Evolutionary conservation across 352 stramenopile species (phyloP).

Genomic region (Phytophthora idaei): DNA sequence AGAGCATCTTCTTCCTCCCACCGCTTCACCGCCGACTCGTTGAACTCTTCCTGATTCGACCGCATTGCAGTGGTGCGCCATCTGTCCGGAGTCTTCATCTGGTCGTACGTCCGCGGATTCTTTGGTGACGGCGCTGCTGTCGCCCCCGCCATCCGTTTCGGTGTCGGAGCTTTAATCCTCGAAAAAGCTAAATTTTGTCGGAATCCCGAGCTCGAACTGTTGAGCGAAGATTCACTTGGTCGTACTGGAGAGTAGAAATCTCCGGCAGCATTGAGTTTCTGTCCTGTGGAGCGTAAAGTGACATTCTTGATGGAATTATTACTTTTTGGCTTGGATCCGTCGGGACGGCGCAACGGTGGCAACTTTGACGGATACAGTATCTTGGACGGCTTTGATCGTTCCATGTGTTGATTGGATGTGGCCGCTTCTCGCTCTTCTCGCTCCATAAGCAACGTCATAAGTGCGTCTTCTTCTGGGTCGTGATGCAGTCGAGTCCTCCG

Average conservation of each 20-base stretch:
- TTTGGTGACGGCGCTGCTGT: slow-evolving; percentile 7
- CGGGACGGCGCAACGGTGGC: slow-evolving; percentile 14
- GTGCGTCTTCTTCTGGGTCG: slow-evolving; percentile 46
- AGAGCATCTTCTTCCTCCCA: slow-evolving; percentile 31
- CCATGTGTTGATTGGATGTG: slow-evolving; percentile 19
- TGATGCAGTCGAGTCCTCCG: slow-evolving; percentile 12
- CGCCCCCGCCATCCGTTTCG: slow-evolving; percentile 7
- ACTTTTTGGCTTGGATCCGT: slow-evolving; percentile 4
- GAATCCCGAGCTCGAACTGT: slow-evolving; percentile 18
- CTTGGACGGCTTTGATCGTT: slow-evolving; percentile 15
- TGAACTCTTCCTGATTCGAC: slow-evolving; percentile 31
- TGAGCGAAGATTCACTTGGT: slow-evolving; percentile 21
- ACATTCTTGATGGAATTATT: slow-evolving; percentile 18
- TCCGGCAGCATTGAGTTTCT: slow-evolving; percentile 32
- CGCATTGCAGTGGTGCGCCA: slow-evolving; percentile 38
- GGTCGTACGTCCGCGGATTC: slow-evolving; percentile 21
- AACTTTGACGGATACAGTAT: slow-evolving; percentile 14
- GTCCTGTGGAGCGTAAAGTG: slow-evolving; percentile 19
- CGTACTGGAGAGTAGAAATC: slow-evolving; percentile 48
- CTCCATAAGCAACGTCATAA: slow-evolving; percentile 47
- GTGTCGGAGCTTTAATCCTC: slow-evolving; percentile 28
- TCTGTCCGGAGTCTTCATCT: slow-evolving; percentile 40
- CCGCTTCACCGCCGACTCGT: slow-evolving; percentile 24
- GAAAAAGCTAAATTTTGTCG: slow-evolving; percentile 28
- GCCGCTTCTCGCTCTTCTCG: slow-evolving; percentile 32